These are phyloP conservation scores for Ormosia semicastrata DNA, from an alignment of 306 rosid genomes.

Conservation along the genomic window DNA sequence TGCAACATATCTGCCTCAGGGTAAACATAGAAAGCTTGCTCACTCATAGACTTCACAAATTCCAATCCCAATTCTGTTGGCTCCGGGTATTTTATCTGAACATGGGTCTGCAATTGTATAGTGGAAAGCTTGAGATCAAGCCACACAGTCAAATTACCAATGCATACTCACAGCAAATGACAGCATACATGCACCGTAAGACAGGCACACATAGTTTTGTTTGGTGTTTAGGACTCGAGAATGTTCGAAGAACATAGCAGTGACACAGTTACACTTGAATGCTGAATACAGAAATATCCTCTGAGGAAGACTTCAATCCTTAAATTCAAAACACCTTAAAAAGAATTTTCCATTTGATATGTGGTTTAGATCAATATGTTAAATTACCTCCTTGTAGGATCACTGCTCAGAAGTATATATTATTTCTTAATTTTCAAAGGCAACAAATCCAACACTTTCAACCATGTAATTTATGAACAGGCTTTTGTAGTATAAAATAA, in stretches of 20 bases:
- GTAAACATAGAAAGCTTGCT: conserved; percentile 52
- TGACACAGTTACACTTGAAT: background rate
- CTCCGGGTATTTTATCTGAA: conserved; percentile 72
- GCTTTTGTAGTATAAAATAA: background rate
- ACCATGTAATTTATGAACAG: background rate
- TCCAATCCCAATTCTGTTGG: conserved; percentile 70
- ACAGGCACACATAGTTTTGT: background rate
- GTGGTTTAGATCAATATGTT: background rate
- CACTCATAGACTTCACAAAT: conserved; percentile 43
- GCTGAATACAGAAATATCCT: background rate
- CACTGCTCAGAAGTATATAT: background rate
- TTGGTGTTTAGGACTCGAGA: background rate
- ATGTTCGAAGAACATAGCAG: background rate
- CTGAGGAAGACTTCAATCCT: background rate
- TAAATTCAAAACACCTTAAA: background rate
- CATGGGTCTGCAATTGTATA: conserved; percentile 54
- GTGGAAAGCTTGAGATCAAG: conserved; percentile 13
- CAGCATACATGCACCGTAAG: background rate
- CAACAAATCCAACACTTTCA: conserved; percentile 12
- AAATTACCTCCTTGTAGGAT: background rate
- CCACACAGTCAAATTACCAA: conserved; percentile 10
- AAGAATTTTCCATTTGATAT: background rate
- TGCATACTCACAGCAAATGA: background rate
- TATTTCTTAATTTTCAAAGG: background rate
- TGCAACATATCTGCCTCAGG: conserved; percentile 95